Evolutionary conservation across 2,329 filamentous ascomycete species (phyloP), one percentile per base, ranked within the genome.

Genomic region (Raffaelea ambrosiae): DNA sequence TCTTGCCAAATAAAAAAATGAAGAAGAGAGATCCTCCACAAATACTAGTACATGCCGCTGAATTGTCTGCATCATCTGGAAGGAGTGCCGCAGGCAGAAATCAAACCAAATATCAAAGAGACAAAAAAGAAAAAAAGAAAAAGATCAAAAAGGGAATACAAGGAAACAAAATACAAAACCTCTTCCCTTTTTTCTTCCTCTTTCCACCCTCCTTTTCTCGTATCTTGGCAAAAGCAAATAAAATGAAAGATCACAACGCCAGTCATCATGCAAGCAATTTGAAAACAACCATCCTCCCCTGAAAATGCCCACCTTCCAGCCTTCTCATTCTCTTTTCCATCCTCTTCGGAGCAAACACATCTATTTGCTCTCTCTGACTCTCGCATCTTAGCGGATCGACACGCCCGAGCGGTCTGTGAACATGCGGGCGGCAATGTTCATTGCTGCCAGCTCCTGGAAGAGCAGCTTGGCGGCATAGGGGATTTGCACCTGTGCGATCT

Each of bases 391-490:
- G 55, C 85, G 77, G 54, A 88, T 79, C 40, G 81, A 82, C 49
- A 87, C 81, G 47, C 85, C 86, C 16, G 84, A 88, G 50, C 86
- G 73, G 63, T 87, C 86, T 36, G 91, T 97, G 65, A 95, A 98
- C 89, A 98, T 91, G 64, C 93, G 84, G 29, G 91, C 85, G 11
- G 93, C 91, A 66, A 98, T 97, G 67, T 97, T 97, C 93, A 98
- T 98, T 44, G 89, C 84, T 63, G 90, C 88, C 57, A 98, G 73
- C 72, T 98, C 93, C 72, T 98, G 93, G 83, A 98, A 98, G 44
- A 98, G 80, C 44, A 98, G 76, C 73, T 98, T 98, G 52, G 93
- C 93, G 3, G 93, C 93, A 63, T 98, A 98, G 0, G 93, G 93
- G 55, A 98, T 95, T 65, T 97, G 88, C 48, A 98, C 86, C 67